Base-by-base conservation (phyloP, 2,329 filamentous ascomycete genomes). In the Helicocarpus griseus region DNA sequence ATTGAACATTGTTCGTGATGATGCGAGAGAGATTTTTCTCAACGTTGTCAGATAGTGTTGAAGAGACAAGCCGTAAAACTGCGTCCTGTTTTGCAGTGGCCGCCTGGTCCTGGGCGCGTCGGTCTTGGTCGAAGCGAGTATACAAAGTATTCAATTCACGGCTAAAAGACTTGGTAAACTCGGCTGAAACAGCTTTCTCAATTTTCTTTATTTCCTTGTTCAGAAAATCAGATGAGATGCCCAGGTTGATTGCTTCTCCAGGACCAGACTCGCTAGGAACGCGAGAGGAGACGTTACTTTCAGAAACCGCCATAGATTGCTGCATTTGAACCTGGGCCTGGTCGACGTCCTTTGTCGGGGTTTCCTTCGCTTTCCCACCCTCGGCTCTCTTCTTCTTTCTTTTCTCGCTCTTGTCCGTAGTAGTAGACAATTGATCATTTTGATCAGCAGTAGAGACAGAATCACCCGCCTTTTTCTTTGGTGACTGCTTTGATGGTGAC, bases 21-120 rank as follows among this genome's bases (percentile, higher is more conserved):
- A 95, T 87, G 54, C 82, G 83, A 54, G 82, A 77, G 35, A 96
- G 77, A 21, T 87, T 87, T 61, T 86, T 83, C 67, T 88, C 83
- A 22, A 87, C 80, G 52, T 87, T 87, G 54, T 85, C 82, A 9
- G 80, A 81, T 41, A 88, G 68, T 2, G 84, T 86, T 55, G 74
- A 79, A 1, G 83, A 86, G 3, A 87, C 80, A 49, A 87, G 69
- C 26, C 81, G 80, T 40, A 88, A 75, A 19, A 87, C 75, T 38
- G 83, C 80, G 58, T 87, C 82, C 61, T 86, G 83, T 62, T 83
- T 82, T n/a, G 81, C 78, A 38, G 77, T 73, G 36, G 77, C 76
- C 17, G 81, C 76, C 48, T 80, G 80, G 61, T 83, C 81, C 62
- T 82, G 77, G 40, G 78, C 76, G 51, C 80, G 78, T 60, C 79